Base-by-base conservation (phyloP, 352 stramenopile species). In the Globisporangium perplexum region DNA sequence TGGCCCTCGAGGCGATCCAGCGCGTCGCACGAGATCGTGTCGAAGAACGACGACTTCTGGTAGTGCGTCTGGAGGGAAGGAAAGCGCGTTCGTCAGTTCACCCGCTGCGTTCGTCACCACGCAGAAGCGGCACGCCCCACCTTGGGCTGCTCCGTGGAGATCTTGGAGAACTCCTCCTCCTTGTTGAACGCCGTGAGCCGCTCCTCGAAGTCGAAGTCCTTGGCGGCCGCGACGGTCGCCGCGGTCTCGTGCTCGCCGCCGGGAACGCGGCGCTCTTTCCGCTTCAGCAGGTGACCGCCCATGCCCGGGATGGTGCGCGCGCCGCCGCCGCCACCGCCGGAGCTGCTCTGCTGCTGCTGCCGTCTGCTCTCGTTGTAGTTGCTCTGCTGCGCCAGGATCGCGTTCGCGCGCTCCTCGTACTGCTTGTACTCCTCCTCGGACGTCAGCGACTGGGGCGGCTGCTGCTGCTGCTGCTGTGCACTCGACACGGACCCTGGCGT, bases 21-120 rank as follows among this genome's bases (percentile, higher is more conserved):
- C 22, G 86, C 83, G 55, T 96, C 86, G 53, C 86, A 96, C 44
- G 84, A 95, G 50, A 96, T 93, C 39, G 87, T 90, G 62, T 96
- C 86, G 50, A 96, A 96, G 69, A 96, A 96, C 24, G 80, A 93
- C 31, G 77, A 89, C 50, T 96, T 95, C 56, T 93, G 83, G 66
- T 96, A 95, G 50, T 75, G 84, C 6, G 74, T 79, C 67, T 82
- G 55, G 26, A 47, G 11, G 35, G 48, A 6, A 42, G 3, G 15
- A 17, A 8, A 43, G 35, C 28, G 7, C 22, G 41, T 46, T 49
- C 18, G n/a, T 22, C 18, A 26, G n/a, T 49, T 10, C 22, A 35
- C 8, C 22, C 24, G 26, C 3, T 14, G 5, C 23, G 44, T 35
- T 49, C 15, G 33, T 15, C 26, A 24, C 45, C 44, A 35, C 20